These are phyloP conservation scores for Aspergillus pseudonomiae DNA, from an alignment of 2,329 filamentous ascomycete species.

Conservation along the genomic window DNA sequence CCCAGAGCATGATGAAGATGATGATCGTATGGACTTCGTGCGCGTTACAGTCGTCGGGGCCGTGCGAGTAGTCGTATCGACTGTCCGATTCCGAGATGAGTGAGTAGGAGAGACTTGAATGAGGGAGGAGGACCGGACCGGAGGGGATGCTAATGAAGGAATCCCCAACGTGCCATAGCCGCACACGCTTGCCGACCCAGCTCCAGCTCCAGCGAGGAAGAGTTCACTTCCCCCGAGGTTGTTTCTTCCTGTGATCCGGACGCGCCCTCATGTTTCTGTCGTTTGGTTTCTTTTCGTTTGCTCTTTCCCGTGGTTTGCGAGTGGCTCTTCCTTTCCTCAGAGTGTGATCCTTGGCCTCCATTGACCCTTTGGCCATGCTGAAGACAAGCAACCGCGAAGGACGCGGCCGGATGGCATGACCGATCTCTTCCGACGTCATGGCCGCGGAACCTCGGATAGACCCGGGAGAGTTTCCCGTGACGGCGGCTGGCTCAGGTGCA, in stretches of 20 bases:
- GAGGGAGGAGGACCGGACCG: not conserved
- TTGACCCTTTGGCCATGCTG: too few species aligned
- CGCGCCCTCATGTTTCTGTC: too few species aligned
- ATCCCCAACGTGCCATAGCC: not conserved
- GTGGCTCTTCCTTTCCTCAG: not conserved
- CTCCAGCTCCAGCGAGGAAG: constrained; percentile 13
- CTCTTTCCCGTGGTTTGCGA: not conserved
- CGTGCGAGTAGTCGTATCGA: too few species aligned
- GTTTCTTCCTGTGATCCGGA: constrained; percentile 5
- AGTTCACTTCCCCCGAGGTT: constrained; percentile 25
- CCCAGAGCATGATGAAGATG: constrained; percentile 33
- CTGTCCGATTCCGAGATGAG: not conserved
- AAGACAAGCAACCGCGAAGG: too few species aligned
- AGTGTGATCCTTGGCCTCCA: too few species aligned
- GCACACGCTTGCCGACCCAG: not conserved
- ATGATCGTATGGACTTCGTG: not conserved
- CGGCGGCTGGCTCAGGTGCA: constrained; percentile 8
- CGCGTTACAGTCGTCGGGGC: not conserved
- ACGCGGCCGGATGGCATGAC: not conserved
- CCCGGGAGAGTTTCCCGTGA: constrained; percentile 4
- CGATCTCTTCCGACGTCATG: constrained; percentile 1
- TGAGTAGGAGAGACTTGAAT: not conserved
- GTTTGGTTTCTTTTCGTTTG: not conserved
- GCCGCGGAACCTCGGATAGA: not conserved
- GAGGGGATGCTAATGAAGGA: not conserved